Base-by-base conservation (phyloP, 345 rosid species). In the Ceriops zippeliana region DNA sequence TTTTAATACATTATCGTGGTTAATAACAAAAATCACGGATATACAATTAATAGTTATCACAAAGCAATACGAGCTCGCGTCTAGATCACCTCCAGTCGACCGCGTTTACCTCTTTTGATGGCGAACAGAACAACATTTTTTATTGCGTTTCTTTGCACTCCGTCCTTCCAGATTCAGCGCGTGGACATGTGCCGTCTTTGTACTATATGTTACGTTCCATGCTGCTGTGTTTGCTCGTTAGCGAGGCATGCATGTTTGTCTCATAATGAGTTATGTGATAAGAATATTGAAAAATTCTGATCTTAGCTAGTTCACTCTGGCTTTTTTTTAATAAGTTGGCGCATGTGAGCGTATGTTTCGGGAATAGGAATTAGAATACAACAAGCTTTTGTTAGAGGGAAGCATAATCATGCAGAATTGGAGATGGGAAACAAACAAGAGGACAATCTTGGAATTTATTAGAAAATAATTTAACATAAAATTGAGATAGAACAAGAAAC, bases 111-210 rank as follows among this genome's bases (percentile, higher is more conserved):
- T 24, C 6, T 6, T 32, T 32, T 5, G 35, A 32, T 32, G 5
- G 35, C 5, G 35, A 71, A 22, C 46, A 52, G 42, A 16, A n/a
- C n/a, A 68, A 30, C 47, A 30, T 46, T 58, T 27, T 60, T 60
- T 70, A 56, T 67, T 74, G 22, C 47, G 74, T 76, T 73, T 83
- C 86, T 77, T 77, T 61, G 0, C 38, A 46, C 61, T 68, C 16
- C 46, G 80, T 80, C 82, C 72, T 65, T 57, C 32, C 49, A 70
- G 52, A 67, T 68, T 46, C 31, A 58, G 58, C 81, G 80, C 72
- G 79, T 74, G 76, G 76, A 58, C 62, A 62, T 56, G 54, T 35
- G 7, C 21, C 47, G 1, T 67, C 16, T 56, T 61, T 37, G 26
- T 30, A 1, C 42, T 51, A 28, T 30, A 20, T 37, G 66, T 54